These are phyloP conservation scores for Coemansia sp. DNA, from an alignment of 192 early-diverging fungal species.

Conservation along the genomic window DNA sequence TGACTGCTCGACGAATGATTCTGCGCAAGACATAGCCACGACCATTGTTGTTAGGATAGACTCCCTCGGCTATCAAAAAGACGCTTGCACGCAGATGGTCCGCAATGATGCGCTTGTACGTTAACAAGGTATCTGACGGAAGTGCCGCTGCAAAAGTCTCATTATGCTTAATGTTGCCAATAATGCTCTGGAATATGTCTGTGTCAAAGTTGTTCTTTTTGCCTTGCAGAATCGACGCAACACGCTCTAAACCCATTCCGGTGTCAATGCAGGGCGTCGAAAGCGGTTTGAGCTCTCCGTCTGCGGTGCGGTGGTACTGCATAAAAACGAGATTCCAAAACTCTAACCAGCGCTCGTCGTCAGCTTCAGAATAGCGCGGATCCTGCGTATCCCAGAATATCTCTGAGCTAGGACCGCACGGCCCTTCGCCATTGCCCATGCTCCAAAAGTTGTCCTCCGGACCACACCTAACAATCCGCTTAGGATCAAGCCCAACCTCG, in stretches of 20 bases:
- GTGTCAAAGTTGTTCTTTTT: slow-evolving; percentile 97
- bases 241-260: slow-evolving; percentile 95
- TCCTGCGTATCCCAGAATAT: slow-evolving; percentile 96
- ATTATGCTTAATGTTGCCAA: slow-evolving; percentile 71
- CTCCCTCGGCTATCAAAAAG: slow-evolving; percentile 93
- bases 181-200: slow-evolving; percentile 82
- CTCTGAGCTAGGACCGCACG: slow-evolving; percentile 97
- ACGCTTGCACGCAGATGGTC: slow-evolving; percentile 95
- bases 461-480: slow-evolving; percentile 79
- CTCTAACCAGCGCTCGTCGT: slow-evolving; percentile 94
- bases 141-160: slow-evolving; percentile 67
- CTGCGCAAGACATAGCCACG: slow-evolving; percentile 97
- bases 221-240: slow-evolving; percentile 89
- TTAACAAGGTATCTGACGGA: slow-evolving; percentile 80
- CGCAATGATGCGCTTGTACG: slow-evolving; percentile 94
- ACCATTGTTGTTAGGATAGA: slow-evolving; percentile 94
- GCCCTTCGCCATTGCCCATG: slow-evolving; percentile 91
- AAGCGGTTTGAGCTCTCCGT: slow-evolving; percentile 77
- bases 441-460: slow-evolving; percentile 98
- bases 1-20: slow-evolving; percentile 88
- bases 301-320: slow-evolving; percentile 92
- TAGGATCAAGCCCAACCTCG: slow-evolving; percentile 77
- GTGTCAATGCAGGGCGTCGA: slow-evolving; percentile 97
- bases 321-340: slow-evolving; percentile 99
- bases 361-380: slow-evolving; percentile 74